These are phyloP conservation scores for Leccinum imitatum DNA, from an alignment of 768 basidiomycete genomes.

Conservation along the genomic window DNA sequence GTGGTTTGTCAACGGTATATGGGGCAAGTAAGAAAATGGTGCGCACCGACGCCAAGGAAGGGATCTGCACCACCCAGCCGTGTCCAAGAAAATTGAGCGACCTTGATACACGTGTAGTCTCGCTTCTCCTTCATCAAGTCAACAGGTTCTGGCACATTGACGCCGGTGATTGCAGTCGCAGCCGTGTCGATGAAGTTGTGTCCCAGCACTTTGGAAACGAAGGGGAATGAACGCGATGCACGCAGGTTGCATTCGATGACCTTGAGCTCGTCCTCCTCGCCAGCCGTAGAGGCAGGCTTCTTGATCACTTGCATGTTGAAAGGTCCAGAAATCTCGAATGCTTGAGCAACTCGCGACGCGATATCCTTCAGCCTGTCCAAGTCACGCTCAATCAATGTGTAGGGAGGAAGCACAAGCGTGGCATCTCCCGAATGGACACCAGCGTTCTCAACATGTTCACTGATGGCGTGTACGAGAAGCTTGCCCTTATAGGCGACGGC, in stretches of 20 bases:
- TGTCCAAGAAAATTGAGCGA: slow-evolving; percentile 98
- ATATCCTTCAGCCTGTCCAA: slow-evolving; percentile 89
- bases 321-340: slow-evolving; percentile 96
- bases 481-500: slow-evolving; percentile 93
- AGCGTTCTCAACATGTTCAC: slow-evolving; percentile 98
- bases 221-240: slow-evolving; percentile 97
- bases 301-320: slow-evolving; percentile 99
- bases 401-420: slow-evolving; percentile 94
- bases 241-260: slow-evolving; percentile 99
- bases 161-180: slow-evolving; percentile 80
- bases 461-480: slow-evolving; percentile 92
- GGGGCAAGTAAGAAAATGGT: not conserved
- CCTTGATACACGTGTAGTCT: slow-evolving; percentile 95
- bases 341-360: slow-evolving; percentile 90
- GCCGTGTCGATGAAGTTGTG: slow-evolving; percentile 97
- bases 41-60: slow-evolving; percentile 90
- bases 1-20: slow-evolving; percentile 1
- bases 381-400: slow-evolving; percentile 72
- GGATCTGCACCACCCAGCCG: slow-evolving; percentile 95
- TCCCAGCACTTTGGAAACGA: slow-evolving; percentile 97
- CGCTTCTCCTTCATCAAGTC: slow-evolving; percentile 89
- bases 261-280: slow-evolving; percentile 73
- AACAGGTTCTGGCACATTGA: slow-evolving; percentile 85
- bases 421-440: slow-evolving; percentile 99
- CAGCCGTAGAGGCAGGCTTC: slow-evolving; percentile 53